Conservation (phyloP, 805 yeast genomes). For the Kuraishia ogatae region DNA sequence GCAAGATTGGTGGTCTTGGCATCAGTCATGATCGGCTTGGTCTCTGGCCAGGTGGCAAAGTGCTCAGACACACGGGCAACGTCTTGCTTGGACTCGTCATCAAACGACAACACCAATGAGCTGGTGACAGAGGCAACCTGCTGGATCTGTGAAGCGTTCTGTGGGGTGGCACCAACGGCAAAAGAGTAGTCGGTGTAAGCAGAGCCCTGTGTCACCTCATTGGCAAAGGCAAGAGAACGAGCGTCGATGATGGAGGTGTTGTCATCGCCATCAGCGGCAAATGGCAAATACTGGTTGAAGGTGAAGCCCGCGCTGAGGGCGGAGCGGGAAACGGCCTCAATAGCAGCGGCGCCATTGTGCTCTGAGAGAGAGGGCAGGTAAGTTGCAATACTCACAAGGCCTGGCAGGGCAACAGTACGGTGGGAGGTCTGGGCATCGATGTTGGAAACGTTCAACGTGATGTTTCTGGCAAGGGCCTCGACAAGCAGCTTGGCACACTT, state of each 20-base stretch:
- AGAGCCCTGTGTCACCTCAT: constrained; percentile 40
- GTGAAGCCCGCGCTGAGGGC: constrained; percentile 86
- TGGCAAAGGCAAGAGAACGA: constrained; percentile 57
- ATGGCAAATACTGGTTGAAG: constrained; percentile 72
- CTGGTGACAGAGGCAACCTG: constrained; percentile 62
- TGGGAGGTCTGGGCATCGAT: constrained; percentile 90
- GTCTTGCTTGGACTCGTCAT: constrained; percentile 56
- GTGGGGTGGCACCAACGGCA: constrained; percentile 73
- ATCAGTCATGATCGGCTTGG: constrained; percentile 83
- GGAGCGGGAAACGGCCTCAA: constrained; percentile 59
- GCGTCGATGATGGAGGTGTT: constrained; percentile 61
- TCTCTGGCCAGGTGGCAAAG: constrained; percentile 74
- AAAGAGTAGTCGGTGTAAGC: constrained; percentile 79
- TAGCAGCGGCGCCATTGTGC: constrained; percentile 39
- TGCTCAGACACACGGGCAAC: constrained; percentile 76
- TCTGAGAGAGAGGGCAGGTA: constrained; percentile 61
- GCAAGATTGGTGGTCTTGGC: constrained; percentile 90
- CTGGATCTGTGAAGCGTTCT: constrained; percentile 53
- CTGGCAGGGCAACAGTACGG: constrained; percentile 74
- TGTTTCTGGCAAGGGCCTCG: constrained; percentile 81
- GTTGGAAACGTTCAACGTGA: constrained; percentile 57
- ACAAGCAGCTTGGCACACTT: constrained; percentile 93
- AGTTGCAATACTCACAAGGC: constrained; percentile 75
- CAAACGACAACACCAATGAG: constrained; percentile 75
- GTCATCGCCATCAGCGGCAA: constrained; percentile 47